These are phyloP conservation scores for Selenicereus undatus DNA, from an alignment of 148 eudicot species.

Conservation along the genomic window DNA sequence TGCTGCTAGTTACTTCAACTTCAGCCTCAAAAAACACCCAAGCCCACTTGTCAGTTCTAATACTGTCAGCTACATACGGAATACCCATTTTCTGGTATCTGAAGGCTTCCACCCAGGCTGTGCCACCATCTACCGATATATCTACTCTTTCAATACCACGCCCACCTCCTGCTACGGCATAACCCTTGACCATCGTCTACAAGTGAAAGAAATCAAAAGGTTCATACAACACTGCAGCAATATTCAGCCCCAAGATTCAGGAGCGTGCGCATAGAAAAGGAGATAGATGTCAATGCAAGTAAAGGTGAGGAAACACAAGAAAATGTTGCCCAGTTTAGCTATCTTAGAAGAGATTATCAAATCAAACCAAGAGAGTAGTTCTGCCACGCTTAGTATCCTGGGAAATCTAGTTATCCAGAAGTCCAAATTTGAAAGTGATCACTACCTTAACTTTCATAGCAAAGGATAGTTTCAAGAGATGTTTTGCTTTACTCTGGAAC, in stretches of 20 bases:
- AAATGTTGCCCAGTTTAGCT: background rate
- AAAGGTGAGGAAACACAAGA: background rate
- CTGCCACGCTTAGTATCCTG: too few relatives aligned
- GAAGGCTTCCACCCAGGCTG: slow-evolving; percentile 87
- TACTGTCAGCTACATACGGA: slow-evolving; percentile 64
- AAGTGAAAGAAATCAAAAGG: background rate
- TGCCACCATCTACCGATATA: slow-evolving; percentile 85
- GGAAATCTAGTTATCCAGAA: too few relatives aligned
- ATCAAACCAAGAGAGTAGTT: too few relatives aligned
- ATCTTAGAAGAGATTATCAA: too few relatives aligned
- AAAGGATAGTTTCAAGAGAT: background rate
- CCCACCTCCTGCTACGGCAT: slow-evolving; percentile 93
- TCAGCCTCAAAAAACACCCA: slow-evolving; percentile 84
- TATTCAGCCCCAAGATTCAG: too few relatives aligned
- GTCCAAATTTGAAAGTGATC: background rate
- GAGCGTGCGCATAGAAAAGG: background rate
- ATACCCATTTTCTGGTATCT: slow-evolving; percentile 67
- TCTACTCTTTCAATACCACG: slow-evolving; percentile 95
- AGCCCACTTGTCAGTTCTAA: slow-evolving; percentile 81
- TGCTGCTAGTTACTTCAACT: slow-evolving; percentile 44
- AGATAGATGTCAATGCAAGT: background rate
- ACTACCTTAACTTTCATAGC: background rate
- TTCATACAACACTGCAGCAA: background rate
- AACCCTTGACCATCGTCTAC: slow-evolving; percentile 75
- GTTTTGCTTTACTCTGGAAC: background rate